Evolutionary conservation across 345 rosid genomes (phyloP).

Genomic region (Geranium brycei): DNA sequence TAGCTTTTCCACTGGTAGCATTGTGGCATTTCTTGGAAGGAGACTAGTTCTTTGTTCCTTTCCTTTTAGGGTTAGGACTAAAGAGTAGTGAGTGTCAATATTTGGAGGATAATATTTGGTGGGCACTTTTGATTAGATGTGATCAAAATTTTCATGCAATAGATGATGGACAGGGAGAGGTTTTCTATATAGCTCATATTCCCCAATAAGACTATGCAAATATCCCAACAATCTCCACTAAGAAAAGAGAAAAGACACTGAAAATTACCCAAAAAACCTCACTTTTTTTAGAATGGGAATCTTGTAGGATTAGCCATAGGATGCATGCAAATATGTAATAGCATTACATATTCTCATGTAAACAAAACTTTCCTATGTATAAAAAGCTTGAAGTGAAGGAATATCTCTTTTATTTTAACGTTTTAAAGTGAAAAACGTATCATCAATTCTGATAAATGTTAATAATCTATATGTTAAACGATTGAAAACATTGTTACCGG

Average conservation of each 20-base stretch:
- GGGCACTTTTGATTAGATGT: neutral
- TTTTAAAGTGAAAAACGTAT: no score
- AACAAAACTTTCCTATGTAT: no score
- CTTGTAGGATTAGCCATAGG: neutral
- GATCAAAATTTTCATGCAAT: neutral
- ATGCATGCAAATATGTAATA: neutral
- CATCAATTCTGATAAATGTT: no score
- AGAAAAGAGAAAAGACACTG: neutral
- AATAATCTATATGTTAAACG: no score
- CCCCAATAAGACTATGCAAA: neutral
- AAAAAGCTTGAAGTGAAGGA: no score
- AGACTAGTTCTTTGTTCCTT: neutral
- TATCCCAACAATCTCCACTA: neutral
- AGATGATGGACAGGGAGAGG: no score
- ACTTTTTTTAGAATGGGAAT: neutral
- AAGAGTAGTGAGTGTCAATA: neutral
- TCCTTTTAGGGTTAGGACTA: neutral
- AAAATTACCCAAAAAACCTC: neutral
- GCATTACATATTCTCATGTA: neutral
- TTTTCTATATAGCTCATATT: neutral
- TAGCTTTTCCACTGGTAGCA: neutral
- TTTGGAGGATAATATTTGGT: neutral
- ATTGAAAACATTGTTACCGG: no score
- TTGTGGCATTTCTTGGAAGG: neutral
- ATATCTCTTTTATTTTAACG: no score